phyloP scores from a whole-genome alignment of 2,329 filamentous ascomycete genomes.

The Fulvia fulva region DNA sequence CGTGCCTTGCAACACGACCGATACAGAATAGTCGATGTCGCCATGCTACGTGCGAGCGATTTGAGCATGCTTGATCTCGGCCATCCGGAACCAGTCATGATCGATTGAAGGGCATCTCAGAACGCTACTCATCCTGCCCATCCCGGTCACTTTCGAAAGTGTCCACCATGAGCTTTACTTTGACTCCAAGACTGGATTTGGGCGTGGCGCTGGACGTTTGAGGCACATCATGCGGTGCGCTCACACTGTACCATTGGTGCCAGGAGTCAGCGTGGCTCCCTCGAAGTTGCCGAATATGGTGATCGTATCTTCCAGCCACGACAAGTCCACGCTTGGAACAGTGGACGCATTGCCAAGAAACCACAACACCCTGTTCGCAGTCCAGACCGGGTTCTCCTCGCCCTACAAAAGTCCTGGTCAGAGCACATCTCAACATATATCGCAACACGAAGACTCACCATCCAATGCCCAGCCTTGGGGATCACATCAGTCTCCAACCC shows the following conservation, averaged over 20 bases:
- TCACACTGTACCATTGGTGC: not conserved
- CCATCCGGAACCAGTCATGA: too few species aligned
- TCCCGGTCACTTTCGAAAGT: too few species aligned
- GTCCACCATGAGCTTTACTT: too few species aligned
- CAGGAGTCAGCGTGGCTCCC: not conserved
- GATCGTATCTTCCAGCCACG: not conserved
- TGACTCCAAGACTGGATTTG: too few species aligned
- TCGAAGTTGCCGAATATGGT: not conserved
- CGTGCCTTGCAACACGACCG: too few species aligned
- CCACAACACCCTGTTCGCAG: slow-evolving; percentile 14
- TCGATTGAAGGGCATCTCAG: too few species aligned
- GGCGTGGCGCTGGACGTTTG: not conserved
- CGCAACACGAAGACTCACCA: slow-evolving; percentile 16
- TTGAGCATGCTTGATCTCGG: too few species aligned
- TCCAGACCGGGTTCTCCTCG: slow-evolving; percentile 24
- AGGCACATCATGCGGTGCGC: not conserved
- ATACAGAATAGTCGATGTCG: too few species aligned
- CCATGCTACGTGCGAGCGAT: too few species aligned
- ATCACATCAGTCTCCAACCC: slow-evolving; percentile 32
- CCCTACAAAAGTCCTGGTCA: not conserved
- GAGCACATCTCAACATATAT: slow-evolving; percentile 10
- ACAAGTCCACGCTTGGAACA: not conserved
- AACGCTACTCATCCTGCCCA: too few species aligned
- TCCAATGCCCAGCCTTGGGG: slow-evolving; percentile 40
- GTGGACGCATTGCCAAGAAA: slow-evolving; percentile 18